Base-by-base conservation (phyloP, 2,329 filamentous ascomycete species). In the Grosmannia penicillata region DNA sequence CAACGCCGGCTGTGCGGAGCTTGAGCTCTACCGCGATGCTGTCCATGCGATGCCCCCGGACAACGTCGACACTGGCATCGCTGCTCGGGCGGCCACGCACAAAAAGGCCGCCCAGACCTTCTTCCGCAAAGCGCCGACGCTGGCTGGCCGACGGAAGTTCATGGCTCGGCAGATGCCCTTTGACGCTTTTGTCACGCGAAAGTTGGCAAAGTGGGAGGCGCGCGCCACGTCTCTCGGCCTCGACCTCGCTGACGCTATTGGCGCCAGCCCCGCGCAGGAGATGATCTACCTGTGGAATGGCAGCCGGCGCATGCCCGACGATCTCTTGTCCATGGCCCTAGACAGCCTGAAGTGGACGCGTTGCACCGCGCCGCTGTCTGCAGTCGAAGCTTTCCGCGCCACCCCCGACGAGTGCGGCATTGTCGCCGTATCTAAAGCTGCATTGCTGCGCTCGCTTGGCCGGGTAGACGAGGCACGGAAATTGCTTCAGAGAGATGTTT, bases 251-350 rank as follows among this genome's bases (percentile, higher is more conserved):
- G 89, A 96, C 48, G 86, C 82, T 0, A 67, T 93, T 8, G 86
- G 86, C 0, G 68, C 83, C 4, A 82, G 78, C 43, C 91, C 91
- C 0, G 65, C 84, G 1, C 74, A 86, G 50, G 91, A 96, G 61
- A 93, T 96, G 81, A 78, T 82, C 11, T 93, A 89, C 55, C 75
- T 96, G 49, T 96, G 87, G 87, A 87, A 84, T 51, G 89, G 87
- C 1, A 76, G 75, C 49, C 89, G 83, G 57, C 75, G 85, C 39
- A 93, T 94, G 83, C 64, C 70, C 3, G 49, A 59, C 1, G 59
- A 61, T 0, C 72, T 89, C 43, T 62, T 94, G 13, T 63, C 79
- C 34, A 60, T 65, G 30, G 82, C 76, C 0, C 54, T 84, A 27
- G 58, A 54, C 1, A 68, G 70, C n/a, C 59, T 94, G 10, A 62